These are phyloP conservation scores for Arthroderma uncinatum DNA, from an alignment of 2,329 filamentous ascomycete genomes.

Conservation along the genomic window DNA sequence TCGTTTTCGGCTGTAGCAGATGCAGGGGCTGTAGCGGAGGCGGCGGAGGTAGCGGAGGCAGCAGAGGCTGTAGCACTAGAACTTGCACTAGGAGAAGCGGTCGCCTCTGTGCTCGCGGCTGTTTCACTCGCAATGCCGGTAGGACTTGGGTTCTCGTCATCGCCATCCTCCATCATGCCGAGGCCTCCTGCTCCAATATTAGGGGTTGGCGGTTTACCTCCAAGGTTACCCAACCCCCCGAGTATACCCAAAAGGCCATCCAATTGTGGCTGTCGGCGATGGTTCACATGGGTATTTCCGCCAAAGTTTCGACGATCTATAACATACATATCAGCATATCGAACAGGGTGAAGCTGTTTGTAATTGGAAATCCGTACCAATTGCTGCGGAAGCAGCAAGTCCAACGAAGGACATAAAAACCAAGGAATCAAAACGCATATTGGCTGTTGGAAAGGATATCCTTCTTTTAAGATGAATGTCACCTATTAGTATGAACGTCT, in stretches of 20 bases:
- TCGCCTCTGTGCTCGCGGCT: not conserved
- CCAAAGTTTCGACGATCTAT: not conserved
- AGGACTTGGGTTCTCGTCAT: not conserved
- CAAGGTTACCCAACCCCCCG: not conserved
- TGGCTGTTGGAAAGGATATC: not conserved
- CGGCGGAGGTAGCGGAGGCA: too few relatives aligned
- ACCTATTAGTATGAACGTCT: not conserved
- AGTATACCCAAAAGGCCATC: not conserved
- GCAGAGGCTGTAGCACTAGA: too few relatives aligned
- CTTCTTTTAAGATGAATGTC: not conserved
- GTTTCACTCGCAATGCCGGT: not conserved
- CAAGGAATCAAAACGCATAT: constrained; percentile 3
- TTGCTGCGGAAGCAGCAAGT: constrained; percentile 9
- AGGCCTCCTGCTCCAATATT: not conserved
- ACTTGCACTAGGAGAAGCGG: not conserved
- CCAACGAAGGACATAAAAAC: constrained; percentile 4
- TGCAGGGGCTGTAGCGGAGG: too few relatives aligned
- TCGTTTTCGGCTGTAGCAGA: not conserved
- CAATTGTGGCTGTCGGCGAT: not conserved
- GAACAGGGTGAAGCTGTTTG: not conserved
- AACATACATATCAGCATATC: not conserved
- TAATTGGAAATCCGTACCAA: constrained; percentile 6
- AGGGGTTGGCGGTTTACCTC: not conserved
- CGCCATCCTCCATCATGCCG: not conserved
- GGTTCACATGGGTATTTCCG: not conserved